A percentile compares a stretch with the other conserved stretches of the same genome.
These are phyloP conservation scores for Citrus cavaleriei DNA, from an alignment of 345 rosid species.

Conservation along the genomic window DNA sequence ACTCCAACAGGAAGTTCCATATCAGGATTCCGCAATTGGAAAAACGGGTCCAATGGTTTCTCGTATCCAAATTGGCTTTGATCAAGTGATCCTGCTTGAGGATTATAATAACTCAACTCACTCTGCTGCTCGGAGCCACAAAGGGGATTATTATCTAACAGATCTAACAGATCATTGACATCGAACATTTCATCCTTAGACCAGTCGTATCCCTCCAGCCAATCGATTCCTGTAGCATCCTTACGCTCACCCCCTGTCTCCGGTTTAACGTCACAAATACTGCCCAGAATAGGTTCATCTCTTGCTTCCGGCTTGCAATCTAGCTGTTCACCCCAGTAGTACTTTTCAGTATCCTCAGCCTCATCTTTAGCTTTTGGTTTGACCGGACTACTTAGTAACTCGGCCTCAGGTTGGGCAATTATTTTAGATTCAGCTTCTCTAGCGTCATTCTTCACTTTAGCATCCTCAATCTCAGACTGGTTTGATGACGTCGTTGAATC, in stretches of 20 bases:
- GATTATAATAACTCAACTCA: background rate
- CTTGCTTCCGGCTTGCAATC: constrained; percentile 9
- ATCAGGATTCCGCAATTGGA: constrained; percentile 24
- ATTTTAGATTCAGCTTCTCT: constrained; percentile 21
- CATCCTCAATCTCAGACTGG: constrained; percentile 42
- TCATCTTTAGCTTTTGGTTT: constrained; percentile 13
- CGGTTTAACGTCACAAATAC: background rate
- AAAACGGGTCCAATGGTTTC: constrained; percentile 7
- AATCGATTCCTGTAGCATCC: constrained; percentile 17
- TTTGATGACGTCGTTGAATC: constrained; percentile 31
- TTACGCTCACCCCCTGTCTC: background rate
- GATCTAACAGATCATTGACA: constrained; percentile 49
- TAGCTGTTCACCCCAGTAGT: background rate
- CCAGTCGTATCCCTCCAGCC: constrained; percentile 20
- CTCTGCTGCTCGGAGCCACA: background rate
- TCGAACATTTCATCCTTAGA: constrained; percentile 52
- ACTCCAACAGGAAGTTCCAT: constrained; percentile 15
- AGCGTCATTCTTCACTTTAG: constrained; percentile 18
- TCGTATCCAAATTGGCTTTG: background rate
- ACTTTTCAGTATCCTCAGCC: constrained; percentile 1
- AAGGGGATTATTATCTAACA: constrained; percentile 21
- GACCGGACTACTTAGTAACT: background rate
- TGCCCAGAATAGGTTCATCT: background rate
- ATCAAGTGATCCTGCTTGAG: background rate
- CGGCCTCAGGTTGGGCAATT: background rate